phyloP scores from a whole-genome alignment of 352 stramenopile species.

The Phytophthora idaei region DNA sequence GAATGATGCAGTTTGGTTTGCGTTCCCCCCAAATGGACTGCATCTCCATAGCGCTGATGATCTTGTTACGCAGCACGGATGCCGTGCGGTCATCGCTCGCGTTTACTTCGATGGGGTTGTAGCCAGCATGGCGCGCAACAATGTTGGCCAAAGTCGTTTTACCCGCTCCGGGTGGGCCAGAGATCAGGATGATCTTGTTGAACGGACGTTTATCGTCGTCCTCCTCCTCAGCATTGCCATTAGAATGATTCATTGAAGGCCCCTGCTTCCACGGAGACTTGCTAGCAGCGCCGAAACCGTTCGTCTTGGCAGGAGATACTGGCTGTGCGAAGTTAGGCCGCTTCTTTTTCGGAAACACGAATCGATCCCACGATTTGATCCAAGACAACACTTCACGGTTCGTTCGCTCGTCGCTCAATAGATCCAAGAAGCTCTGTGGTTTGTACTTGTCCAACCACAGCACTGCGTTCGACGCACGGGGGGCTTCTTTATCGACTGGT shows the following conservation, averaged over 20 bases:
- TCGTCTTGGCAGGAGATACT: slow-evolving; percentile 17
- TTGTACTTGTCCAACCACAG: slow-evolving; percentile 99
- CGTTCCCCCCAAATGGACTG: slow-evolving; percentile 87
- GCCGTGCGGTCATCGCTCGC: slow-evolving; percentile 97
- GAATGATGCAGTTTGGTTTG: slow-evolving; percentile 97
- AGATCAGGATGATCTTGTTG: slow-evolving; percentile 95
- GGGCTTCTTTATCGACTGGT: neutral
- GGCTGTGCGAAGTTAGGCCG: slow-evolving; percentile 17
- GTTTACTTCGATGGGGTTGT: slow-evolving; percentile 98
- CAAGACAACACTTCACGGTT: slow-evolving; percentile 96
- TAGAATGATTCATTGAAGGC: slow-evolving; percentile 6
- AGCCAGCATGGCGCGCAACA: slow-evolving; percentile 95
- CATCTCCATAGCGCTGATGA: slow-evolving; percentile 93
- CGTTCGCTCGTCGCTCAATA: slow-evolving; percentile 96
- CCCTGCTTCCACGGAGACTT: slow-evolving; percentile 24
- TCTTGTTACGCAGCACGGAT: slow-evolving; percentile 90
- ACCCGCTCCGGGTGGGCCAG: slow-evolving; percentile 91
- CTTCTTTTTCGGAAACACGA: slow-evolving; percentile 91
- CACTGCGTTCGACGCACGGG: slow-evolving; percentile 27
- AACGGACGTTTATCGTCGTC: slow-evolving; percentile 60
- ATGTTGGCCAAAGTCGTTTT: slow-evolving; percentile 99
- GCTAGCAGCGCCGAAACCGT: slow-evolving; percentile 4
- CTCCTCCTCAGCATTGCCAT: slow-evolving; percentile 30
- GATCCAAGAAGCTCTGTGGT: slow-evolving; percentile 92
- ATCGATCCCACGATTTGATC: slow-evolving; percentile 96